Base-by-base conservation (phyloP, 2,329 filamentous ascomycete species). In the Xylaria digitata region DNA sequence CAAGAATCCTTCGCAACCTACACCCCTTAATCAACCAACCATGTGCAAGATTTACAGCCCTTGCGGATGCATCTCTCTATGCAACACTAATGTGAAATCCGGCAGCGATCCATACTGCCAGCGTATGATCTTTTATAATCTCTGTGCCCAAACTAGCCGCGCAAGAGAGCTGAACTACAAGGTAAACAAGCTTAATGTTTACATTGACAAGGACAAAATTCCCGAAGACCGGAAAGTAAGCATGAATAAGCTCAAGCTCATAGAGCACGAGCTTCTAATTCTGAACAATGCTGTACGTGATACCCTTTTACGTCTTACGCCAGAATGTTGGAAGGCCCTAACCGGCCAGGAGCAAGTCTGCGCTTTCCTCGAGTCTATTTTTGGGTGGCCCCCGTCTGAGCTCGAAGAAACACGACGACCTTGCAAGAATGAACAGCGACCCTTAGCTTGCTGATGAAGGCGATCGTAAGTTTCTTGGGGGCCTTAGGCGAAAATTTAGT, bases 331-430 rank as follows among this genome's bases (percentile, higher is more conserved):
- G 59, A 3, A 48, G 9, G 30, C 42, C 3, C 19, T 61, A 1
- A 54, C 9, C 2, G n/a, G 3, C 7, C 8, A 43, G 1, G 40
- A 30, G 17, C 15, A 13, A 17, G 48, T 48, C 2, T 54, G 56
- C 13, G 6, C 15, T 6, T 1, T 21, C 1, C 40, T 61, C n/a
- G 13, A 55, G 13, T 40, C 26, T 15, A 1, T 37, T 17, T 61
- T 55, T 2, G 59, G 59, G 2, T 61, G 59, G 59, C 13, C 40
- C 4, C 40, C 40, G 9, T 9, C 19, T 40, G 23, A 40, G n/a
- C 17, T 59, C 17, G 17, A 30, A 6, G 55, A 59, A 13, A 23
- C 7, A 3, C 30, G 53, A 11, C 30, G 11, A 40, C 9, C 2
- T 40, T 40, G 37, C 9, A 34, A 34, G 32, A 34, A 34, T 8